Evolutionary conservation across 148 eudicot genomes (phyloP).

Genomic region (Chenopodium formosanum): DNA sequence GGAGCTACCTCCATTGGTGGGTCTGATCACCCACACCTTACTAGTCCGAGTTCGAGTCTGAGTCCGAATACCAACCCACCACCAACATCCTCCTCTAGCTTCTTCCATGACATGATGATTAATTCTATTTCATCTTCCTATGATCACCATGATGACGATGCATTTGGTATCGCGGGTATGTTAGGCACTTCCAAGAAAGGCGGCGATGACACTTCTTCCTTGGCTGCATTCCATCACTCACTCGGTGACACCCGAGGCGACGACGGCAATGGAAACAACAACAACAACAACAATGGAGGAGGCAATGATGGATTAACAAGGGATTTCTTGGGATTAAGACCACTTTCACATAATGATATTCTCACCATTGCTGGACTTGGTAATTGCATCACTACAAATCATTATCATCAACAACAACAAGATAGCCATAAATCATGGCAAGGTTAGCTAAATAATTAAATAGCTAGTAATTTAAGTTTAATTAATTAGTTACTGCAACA

Average conservation of each 20-base stretch:
- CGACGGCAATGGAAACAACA: background rate
- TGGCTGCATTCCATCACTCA: constrained; percentile 22
- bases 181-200: constrained; percentile 24
- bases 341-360: constrained; percentile 65
- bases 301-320: constrained; percentile 68
- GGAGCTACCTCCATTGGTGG: constrained; percentile 9
- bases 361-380: constrained; percentile 51
- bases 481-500: background rate
- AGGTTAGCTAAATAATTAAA: constrained; percentile 18
- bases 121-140: constrained; percentile 40
- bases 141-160: constrained; percentile 49
- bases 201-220: constrained; percentile 1
- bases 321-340: constrained; percentile 78
- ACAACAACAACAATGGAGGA: background rate
- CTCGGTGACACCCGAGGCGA: background rate
- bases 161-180: constrained; percentile 36
- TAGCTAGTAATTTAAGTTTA: constrained; percentile 12
- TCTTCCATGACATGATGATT: constrained; percentile 70
- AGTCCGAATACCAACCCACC: constrained; percentile 14
- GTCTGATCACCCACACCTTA: background rate
- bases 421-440: constrained; percentile 48
- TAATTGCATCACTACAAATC: constrained; percentile 32
- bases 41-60: background rate
- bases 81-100: constrained; percentile 28
- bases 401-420: constrained; percentile 9